A percentile compares a stretch with the other conserved stretches of the same genome.
Conservation (phyloP, 73 alveolate species). For the Stentor coeruleus region DNA sequence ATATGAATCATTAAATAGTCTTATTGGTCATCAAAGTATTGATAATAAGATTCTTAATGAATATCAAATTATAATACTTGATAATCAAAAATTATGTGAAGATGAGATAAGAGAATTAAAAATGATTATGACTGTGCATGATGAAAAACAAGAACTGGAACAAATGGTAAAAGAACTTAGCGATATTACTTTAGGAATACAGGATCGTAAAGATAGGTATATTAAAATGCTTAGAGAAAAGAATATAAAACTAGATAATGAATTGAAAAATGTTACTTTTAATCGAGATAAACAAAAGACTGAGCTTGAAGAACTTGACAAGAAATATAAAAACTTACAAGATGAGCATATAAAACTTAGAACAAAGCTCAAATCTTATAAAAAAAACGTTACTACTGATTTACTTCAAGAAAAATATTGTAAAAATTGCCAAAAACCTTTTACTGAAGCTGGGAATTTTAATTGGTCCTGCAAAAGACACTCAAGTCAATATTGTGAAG, state of each 20-base stretch:
- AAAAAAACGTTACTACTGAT: conserved; percentile 20
- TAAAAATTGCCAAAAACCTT: conserved; percentile 58
- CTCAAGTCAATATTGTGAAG: conserved; percentile 50
- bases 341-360: conserved; percentile 47
- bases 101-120: neutral
- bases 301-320: conserved; percentile 15
- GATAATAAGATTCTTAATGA: neutral
- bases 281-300: neutral
- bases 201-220: neutral
- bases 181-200: neutral
- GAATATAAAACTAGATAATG: neutral
- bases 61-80: neutral
- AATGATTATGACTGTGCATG: neutral
- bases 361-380: neutral
- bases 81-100: neutral
- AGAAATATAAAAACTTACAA: conserved; percentile 25
- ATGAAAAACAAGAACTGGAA: neutral
- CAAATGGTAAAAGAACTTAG: neutral
- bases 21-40: neutral
- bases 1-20: neutral
- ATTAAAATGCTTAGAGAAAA: neutral
- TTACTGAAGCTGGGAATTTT: conserved; percentile 49
- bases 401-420: conserved; percentile 43
- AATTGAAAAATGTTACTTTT: neutral
- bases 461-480: conserved; percentile 72